Percentiles rank a stretch among this genome's conserved stretches.
Evolutionary conservation across 129 eudicot species (phyloP).

Genomic region (Chrysanthemum lavandulifolium): DNA sequence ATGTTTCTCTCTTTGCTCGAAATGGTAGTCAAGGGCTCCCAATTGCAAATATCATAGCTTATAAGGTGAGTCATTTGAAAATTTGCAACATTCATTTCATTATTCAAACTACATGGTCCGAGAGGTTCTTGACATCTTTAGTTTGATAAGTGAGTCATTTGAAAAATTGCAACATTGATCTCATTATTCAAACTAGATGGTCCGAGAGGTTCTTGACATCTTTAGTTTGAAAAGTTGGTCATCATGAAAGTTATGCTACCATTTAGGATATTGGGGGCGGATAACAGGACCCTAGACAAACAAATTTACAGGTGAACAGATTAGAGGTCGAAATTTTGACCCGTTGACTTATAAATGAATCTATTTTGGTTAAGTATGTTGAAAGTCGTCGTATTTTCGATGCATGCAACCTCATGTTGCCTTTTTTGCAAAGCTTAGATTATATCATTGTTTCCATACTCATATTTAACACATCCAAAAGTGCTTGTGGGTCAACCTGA

Average conservation of each 20-base stretch:
- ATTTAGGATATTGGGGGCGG: not conserved
- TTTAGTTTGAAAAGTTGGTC: not conserved
- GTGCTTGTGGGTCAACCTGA: not conserved
- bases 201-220: not conserved
- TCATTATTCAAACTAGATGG: not conserved
- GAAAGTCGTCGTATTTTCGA: not conserved
- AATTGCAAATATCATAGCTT: constrained; percentile 71
- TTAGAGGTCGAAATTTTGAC: not conserved
- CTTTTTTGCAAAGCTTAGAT: not conserved
- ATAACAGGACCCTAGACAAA: not conserved
- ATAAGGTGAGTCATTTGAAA: constrained; percentile 48
- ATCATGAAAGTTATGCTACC: too few relatives aligned
- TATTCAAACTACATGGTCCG: not conserved
- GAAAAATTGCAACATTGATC: not conserved
- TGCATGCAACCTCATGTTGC: not conserved
- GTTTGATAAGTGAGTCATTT: constrained; percentile 22
- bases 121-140: not conserved
- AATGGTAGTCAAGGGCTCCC: constrained; percentile 92
- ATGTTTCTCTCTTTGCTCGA: constrained; percentile 74
- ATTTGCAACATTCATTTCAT: not conserved
- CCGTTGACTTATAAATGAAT: not conserved
- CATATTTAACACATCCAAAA: not conserved
- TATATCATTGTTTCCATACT: not conserved
- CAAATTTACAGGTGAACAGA: not conserved
- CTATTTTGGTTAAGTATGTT: not conserved